Evolutionary conservation across 2,329 filamentous ascomycete species (phyloP).

Genomic region (Ceratocystis huliohia): DNA sequence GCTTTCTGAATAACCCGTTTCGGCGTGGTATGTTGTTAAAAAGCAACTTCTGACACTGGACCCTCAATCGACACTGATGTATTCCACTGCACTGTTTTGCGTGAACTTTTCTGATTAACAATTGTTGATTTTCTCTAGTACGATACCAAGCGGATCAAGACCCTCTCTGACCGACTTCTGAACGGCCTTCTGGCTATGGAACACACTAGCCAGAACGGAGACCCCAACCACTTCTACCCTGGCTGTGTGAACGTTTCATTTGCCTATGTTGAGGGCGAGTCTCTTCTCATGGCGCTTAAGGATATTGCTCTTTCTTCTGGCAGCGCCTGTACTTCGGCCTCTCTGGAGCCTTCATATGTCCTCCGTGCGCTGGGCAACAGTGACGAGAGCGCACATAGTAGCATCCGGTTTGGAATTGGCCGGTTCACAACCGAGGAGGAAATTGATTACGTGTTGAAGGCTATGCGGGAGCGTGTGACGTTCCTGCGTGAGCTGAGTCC

Average conservation of each 20-base stretch:
- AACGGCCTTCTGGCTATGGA: slow-evolving; percentile 77
- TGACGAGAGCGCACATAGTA: slow-evolving; percentile 94
- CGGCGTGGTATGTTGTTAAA: slow-evolving; percentile 45
- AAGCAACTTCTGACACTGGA: slow-evolving; percentile 51
- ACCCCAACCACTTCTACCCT: slow-evolving; percentile 71
- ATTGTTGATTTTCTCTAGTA: slow-evolving; percentile 48
- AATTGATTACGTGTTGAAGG: slow-evolving; percentile 95
- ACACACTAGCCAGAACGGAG: slow-evolving; percentile 85
- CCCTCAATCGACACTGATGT: slow-evolving; percentile 9
- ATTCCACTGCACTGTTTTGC: slow-evolving; percentile 5
- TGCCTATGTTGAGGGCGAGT: slow-evolving; percentile 95
- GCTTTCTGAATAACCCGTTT: slow-evolving; percentile 70
- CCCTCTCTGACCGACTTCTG: slow-evolving; percentile 69
- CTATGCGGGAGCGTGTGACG: slow-evolving; percentile 76
- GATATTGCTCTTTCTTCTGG: slow-evolving; percentile 95
- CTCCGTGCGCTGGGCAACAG: slow-evolving; percentile 87
- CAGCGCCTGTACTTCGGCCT: slow-evolving; percentile 93
- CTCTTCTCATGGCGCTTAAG: slow-evolving; percentile 93
- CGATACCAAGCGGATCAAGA: slow-evolving; percentile 71
- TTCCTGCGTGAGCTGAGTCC: slow-evolving; percentile 93
- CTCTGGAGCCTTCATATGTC: slow-evolving; percentile 91
- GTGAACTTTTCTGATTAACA: slow-evolving; percentile 3
- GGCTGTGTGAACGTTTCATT: slow-evolving; percentile 98
- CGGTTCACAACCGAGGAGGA: slow-evolving; percentile 90
- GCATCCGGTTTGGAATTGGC: slow-evolving; percentile 93